Evolutionary conservation across 139 green algal genomes (phyloP), one percentile per base, ranked within the genome.

Genomic region (Micromonas commoda): DNA sequence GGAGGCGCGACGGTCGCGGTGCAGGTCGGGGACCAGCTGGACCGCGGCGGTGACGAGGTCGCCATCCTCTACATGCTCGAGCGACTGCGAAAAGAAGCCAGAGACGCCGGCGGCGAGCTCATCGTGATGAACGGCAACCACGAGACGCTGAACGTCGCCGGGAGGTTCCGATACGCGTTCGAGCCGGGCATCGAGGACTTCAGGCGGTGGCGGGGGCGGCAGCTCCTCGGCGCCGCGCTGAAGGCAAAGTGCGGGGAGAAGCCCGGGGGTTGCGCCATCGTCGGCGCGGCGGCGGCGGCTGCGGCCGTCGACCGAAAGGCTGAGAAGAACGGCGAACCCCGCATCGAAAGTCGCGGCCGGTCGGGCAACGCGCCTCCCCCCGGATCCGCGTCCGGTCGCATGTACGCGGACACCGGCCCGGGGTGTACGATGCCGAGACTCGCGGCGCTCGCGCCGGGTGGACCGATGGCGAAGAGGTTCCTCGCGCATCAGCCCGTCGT

Each of bases 1-100:
- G 82, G 82, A 45, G 79, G 79, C 32, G 66, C 26, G 6, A 81
- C 78, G 35, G 67, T 76, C 4, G 21, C 71, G 6, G 82, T 86
- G 26, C 86, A 97, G 89, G 94, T 98, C n/a, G 94, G 94, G 5
- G 94, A 98, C 77, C 86, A 95, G 31, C 81, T 98, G 57, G 92
- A 98, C 76, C 86, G 94, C 2, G 94, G 94, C 0, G 88, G 93
- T 77, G 80, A 93, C 20, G 94, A 98, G 83, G 68, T 98, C 0
- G 82, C 88, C 33, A 89, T 97, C 31, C 80, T 97, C 28, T 90
- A 89, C 74, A 88, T 92, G 32, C 68, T 98, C 80, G 92, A 96
- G 84, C 79, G 90, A 28, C 83, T 98, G 70, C 77, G 89, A 53
- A 54, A 73, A 3, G 82, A 95, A 81, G 89, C 90, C 2, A 64